A percentile compares a stretch with the other conserved stretches of the same genome.
Evolutionary conservation across 2,329 filamentous ascomycete genomes (phyloP).

Genomic region (Cladophialophora yegresii): DNA sequence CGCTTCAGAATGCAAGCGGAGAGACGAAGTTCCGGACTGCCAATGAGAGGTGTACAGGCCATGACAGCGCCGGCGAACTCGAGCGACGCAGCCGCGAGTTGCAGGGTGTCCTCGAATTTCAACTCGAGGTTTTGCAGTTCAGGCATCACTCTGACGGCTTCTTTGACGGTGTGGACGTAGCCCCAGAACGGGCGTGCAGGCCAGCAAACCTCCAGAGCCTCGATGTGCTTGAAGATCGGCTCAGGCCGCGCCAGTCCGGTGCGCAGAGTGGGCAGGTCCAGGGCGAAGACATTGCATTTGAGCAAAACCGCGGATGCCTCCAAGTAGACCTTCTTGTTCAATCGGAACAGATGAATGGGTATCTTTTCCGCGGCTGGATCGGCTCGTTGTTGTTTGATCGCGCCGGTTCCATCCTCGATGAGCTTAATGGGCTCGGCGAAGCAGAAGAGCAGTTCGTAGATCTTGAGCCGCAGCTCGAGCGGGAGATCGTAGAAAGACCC

Average conservation of each 20-base stretch:
- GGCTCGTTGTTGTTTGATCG: neutral
- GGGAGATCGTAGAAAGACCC: constrained; percentile 14
- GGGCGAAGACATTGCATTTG: constrained; percentile 11
- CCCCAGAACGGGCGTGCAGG: constrained; percentile 1
- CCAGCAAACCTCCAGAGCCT: constrained; percentile 14
- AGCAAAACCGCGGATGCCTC: constrained; percentile 13
- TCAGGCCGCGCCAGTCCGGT: neutral
- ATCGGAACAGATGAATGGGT: neutral
- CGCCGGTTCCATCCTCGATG: neutral
- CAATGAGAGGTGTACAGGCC: constrained; percentile 8
- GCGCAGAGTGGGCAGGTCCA: constrained; percentile 4
- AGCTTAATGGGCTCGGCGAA: constrained; percentile 2
- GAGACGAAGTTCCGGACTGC: constrained; percentile 1
- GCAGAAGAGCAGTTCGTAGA: constrained; percentile 15
- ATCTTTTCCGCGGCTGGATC: neutral
- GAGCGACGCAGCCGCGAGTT: constrained; percentile 7
- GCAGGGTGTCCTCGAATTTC: neutral
- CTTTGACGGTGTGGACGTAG: neutral
- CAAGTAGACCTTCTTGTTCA: constrained; percentile 3
- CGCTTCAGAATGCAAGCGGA: neutral
- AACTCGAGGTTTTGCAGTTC: constrained; percentile 7
- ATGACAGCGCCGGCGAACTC: constrained; percentile 13
- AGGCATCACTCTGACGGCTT: neutral
- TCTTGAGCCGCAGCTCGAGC: constrained; percentile 13
- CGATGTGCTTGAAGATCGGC: neutral